Evolutionary conservation across 2,329 filamentous ascomycete genomes (phyloP).

Genomic region (Plectosphaerella cucumerina): DNA sequence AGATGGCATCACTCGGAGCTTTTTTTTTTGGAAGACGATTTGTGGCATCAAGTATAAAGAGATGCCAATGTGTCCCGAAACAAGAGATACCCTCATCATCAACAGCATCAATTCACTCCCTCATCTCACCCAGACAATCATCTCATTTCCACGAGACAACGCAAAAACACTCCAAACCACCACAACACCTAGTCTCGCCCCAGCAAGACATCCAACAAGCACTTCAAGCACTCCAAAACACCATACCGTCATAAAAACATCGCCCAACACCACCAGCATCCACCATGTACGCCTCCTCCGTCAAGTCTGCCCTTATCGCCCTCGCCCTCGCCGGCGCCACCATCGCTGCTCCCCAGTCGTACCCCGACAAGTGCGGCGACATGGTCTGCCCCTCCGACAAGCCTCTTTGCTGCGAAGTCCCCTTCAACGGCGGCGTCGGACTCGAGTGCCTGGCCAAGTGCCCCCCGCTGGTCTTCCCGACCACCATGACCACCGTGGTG

Average conservation of each 20-base stretch:
- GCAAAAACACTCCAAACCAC: too few relatives aligned
- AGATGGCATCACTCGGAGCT: too few relatives aligned
- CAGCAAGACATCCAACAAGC: not conserved
- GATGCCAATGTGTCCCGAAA: too few relatives aligned
- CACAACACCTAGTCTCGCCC: too few relatives aligned
- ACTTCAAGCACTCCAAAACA: not conserved
- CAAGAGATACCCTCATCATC: too few relatives aligned
- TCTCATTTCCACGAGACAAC: too few relatives aligned
- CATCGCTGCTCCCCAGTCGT: constrained; percentile 5
- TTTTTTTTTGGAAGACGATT: too few relatives aligned
- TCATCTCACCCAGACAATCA: too few relatives aligned
- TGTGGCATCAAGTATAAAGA: too few relatives aligned
- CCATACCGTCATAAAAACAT: too few relatives aligned
- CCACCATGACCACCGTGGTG: not conserved
- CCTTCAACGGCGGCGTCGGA: not conserved
- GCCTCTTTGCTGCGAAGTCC: not conserved
- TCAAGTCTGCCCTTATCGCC: constrained; percentile 6
- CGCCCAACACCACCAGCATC: too few relatives aligned
- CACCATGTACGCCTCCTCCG: constrained; percentile 5
- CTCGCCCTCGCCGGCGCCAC: constrained; percentile 6
- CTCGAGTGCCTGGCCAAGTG: constrained; percentile 1
- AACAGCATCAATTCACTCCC: too few relatives aligned
- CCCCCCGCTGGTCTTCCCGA: constrained; percentile 6
- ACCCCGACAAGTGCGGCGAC: constrained; percentile 6
- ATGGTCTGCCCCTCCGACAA: not conserved